phyloP scores from a whole-genome alignment of 2,329 filamentous ascomycete genomes.

The Alternaria arbusti region DNA sequence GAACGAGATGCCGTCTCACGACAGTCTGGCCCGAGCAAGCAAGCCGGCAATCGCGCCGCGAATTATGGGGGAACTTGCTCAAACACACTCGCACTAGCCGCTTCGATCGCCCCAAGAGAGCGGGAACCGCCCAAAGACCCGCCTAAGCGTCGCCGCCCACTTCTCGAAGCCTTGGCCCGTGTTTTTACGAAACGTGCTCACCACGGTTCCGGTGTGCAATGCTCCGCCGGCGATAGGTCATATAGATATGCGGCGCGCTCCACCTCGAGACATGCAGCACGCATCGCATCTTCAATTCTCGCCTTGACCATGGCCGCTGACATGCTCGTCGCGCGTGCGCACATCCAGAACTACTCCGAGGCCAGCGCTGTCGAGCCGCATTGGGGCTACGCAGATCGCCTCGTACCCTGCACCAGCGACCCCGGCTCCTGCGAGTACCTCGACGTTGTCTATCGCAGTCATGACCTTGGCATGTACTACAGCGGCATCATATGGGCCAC shows the following conservation, averaged over 20 bases:
- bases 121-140: neutral
- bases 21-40: slow-evolving; percentile 1
- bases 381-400: slow-evolving; percentile 64
- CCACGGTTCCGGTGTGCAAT: neutral
- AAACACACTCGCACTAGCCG: slow-evolving; percentile 31
- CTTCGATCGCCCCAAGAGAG: neutral
- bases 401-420: slow-evolving; percentile 65
- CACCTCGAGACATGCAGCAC: neutral
- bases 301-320: slow-evolving; percentile 27
- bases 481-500: slow-evolving; percentile 64
- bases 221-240: slow-evolving; percentile 1
- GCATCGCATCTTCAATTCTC: slow-evolving; percentile 15
- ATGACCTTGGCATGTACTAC: slow-evolving; percentile 63
- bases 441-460: slow-evolving; percentile 61
- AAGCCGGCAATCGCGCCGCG: slow-evolving; percentile 10
- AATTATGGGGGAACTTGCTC: slow-evolving; percentile 43
- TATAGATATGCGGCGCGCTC: slow-evolving; percentile 16
- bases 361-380: slow-evolving; percentile 53
- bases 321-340: slow-evolving; percentile 25
- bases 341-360: slow-evolving; percentile 55
- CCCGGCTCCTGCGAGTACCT: slow-evolving; percentile 65
- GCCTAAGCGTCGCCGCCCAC: neutral
- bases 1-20: slow-evolving; percentile 11
- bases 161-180: neutral
- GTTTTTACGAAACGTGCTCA: slow-evolving; percentile 14